phyloP scores from a whole-genome alignment of 148 eudicot genomes.

The Fagopyrum tataricum region DNA sequence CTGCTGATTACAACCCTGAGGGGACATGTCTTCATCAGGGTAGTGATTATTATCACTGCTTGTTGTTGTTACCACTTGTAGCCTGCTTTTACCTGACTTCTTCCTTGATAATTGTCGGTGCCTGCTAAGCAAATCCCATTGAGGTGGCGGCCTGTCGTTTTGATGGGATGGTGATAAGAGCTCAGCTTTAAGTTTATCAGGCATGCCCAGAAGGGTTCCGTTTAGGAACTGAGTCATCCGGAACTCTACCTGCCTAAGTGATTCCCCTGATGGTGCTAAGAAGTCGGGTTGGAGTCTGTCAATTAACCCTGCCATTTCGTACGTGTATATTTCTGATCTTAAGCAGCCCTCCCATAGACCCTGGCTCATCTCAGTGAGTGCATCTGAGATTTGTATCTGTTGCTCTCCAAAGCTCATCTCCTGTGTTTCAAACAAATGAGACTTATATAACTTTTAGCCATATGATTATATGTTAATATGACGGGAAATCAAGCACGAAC shows the following conservation, averaged over 20 bases:
- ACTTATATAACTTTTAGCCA: not conserved
- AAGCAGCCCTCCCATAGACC: conserved; percentile 96
- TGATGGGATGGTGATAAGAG: conserved; percentile 65
- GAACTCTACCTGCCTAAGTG: conserved; percentile 89
- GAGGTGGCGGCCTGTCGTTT: conserved; percentile 57
- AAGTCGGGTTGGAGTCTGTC: conserved; percentile 88
- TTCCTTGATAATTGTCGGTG: conserved; percentile 56
- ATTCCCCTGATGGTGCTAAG: conserved; percentile 86
- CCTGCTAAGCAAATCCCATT: conserved; percentile 70
- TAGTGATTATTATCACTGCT: conserved; percentile 45
- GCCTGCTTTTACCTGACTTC: conserved; percentile 96
- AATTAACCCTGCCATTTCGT: conserved; percentile 48
- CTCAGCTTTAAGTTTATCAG: conserved; percentile 63
- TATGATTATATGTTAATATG: too few species aligned
- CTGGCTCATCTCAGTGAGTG: conserved; percentile 80
- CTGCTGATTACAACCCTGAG: conserved; percentile 33
- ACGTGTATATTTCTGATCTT: conserved; percentile 69
- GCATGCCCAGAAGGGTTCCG: conserved; percentile 50
- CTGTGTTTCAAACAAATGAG: conserved; percentile 29
- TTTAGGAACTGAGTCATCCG: conserved; percentile 85
- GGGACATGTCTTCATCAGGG: conserved; percentile 86
- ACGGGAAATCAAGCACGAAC: too few species aligned
- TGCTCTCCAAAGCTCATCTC: conserved; percentile 74
- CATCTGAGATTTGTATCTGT: conserved; percentile 67
- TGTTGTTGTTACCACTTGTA: conserved; percentile 72